Evolutionary conservation across 257 asterid species (phyloP), one percentile per base, ranked within the genome.

Genomic region (Echium plantagineum): DNA sequence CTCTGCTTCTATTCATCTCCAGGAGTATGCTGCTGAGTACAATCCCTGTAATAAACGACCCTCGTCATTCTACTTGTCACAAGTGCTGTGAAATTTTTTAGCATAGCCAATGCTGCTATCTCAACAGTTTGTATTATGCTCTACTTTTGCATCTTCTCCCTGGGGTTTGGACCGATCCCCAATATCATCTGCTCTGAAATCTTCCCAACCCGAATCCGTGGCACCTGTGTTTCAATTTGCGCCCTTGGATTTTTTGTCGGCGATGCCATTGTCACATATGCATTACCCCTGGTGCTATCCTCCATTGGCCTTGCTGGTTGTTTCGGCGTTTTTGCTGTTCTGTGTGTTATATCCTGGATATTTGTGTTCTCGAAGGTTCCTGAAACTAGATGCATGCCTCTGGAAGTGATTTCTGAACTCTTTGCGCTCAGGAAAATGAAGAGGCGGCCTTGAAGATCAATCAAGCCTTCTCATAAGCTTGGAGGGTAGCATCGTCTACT

Each of bases 321-420:
- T 24, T 85, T 85, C 69, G 76, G 78, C 60, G 68, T 83, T 22
- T 85, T 67, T 60, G 90, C 86, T 3, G 21, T 77, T 21, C 72
- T 73, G 49, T 75, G 90, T 49, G 59, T 72, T 21, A 42, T 80
- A n/a, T 73, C 90, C 8, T 83, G 83, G 84, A 47, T 64, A 19
- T 85, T 85, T 32, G 86, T 77, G 12, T 81, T 69, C 79, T 66
- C 75, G 24, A 85, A 83, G 73, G 90, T 85, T 55, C 90, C 90
- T 2, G 94, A 85, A 75, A 85, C 94, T 5, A 85, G 83, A 72
- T 85, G 94, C 52, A 85, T 85, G 90, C 94, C 94, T 5, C 83
- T 85, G 66, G 94, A 85, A 70, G 94, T 85, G 58, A 85, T 85
- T 7, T 73, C 75, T 0, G 81, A 85, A 66, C 80, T 85, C 73